Base-by-base conservation (phyloP, 768 basidiomycete genomes). In the Lentinula detonsa region DNA sequence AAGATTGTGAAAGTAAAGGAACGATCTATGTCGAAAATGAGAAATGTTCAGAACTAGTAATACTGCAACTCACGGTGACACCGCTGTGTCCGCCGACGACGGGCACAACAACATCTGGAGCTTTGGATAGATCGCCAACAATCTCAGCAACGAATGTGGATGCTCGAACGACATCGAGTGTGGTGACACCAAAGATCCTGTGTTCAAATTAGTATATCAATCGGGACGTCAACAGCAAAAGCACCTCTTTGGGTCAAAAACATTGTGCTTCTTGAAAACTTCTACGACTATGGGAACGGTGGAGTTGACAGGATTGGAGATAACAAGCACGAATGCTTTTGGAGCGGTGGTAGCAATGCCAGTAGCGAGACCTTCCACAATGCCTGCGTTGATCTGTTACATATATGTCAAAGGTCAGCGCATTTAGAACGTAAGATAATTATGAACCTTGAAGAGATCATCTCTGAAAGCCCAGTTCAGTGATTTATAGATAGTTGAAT, bases 291-390 rank as follows among this genome's bases (percentile, higher is more conserved):
- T 93, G 52, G 97, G 97, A 42, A 98, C 96, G 42, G 97, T 98
- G 46, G 96, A 98, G 85, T 99, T 98, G 72, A 99, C 96, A 35
- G 97, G 97, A 81, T 99, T 99, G 67, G 97, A 96, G 74, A 99
- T 98, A 66, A 99, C 95, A 53, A 95, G 85, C 49, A 98, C 85
- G 68, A 90, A 89, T 21, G 97, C 97, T 70, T 94, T 95, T 62
- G 96, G 96, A 46, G 85, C 85, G 53, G 76, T 71, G 15, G 82
- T 86, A 15, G 96, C 95, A 68, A 95, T 91, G 35, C 91, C 95
- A 39, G 85, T 88, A 15, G 95, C 96, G 62, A 99, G 86, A 69
- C 93, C 93, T 67, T 88, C 88, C 61, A 98, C 91, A 72, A 99
- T 99, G 51, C 94, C 94, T 60, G 93, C 97, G 76, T 99, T 99